These are phyloP conservation scores for Ganoderma resinaceum DNA, from an alignment of 1,284 basidiomycete species.

Conservation along the genomic window DNA sequence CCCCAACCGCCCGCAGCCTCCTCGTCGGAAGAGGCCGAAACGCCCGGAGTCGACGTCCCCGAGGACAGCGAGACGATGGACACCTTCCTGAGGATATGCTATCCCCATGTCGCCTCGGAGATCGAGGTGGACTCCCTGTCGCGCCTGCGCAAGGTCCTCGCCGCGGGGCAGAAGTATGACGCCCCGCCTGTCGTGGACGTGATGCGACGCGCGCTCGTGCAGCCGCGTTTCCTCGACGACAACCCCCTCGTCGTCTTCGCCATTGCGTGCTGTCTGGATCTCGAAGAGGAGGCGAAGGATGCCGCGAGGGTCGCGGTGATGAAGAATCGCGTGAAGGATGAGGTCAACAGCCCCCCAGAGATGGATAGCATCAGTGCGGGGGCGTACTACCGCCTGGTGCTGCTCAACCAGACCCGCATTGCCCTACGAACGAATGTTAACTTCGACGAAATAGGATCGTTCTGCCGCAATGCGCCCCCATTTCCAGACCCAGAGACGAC, in stretches of 20 bases:
- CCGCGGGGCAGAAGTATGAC: slow-evolving; percentile 44
- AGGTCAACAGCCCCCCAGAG: background rate
- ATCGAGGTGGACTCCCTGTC: slow-evolving; percentile 11
- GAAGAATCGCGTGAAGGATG: background rate
- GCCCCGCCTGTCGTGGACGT: background rate
- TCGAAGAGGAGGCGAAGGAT: slow-evolving; percentile 16
- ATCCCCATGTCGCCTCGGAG: slow-evolving; percentile 16
- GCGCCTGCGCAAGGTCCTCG: slow-evolving; percentile 36
- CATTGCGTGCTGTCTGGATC: slow-evolving; percentile 35
- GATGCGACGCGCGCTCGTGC: slow-evolving; percentile 3
- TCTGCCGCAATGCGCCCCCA: background rate
- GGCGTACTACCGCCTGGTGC: slow-evolving; percentile 21
- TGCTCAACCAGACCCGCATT: slow-evolving; percentile 3
- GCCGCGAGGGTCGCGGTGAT: slow-evolving; percentile 8
- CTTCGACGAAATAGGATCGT: background rate
- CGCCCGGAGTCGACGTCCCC: slow-evolving; percentile 16
- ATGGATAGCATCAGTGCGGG: slow-evolving; percentile 13
- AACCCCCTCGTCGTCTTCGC: slow-evolving; percentile 43
- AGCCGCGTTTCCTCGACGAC: slow-evolving; percentile 32
- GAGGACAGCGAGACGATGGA: slow-evolving; percentile 29
- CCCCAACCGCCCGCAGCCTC: slow-evolving; percentile 21
- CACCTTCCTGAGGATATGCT: slow-evolving; percentile 24
- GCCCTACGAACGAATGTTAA: background rate
- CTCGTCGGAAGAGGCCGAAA: background rate
- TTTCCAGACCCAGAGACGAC: background rate